phyloP scores from a whole-genome alignment of 257 asterid genomes.

The Avicennia marina region DNA sequence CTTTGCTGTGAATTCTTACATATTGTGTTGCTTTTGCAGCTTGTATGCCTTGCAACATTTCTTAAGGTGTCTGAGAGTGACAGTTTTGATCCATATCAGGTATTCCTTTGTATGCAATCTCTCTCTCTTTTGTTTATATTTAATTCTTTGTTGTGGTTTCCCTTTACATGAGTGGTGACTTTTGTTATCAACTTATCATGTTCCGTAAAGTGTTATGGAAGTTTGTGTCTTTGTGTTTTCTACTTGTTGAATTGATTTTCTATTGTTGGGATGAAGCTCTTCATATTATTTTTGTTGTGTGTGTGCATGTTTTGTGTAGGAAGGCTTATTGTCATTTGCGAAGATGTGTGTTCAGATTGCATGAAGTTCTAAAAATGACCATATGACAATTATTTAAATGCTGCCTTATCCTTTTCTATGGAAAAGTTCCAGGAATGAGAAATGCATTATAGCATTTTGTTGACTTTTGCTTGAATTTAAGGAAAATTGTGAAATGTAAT shows the following conservation, averaged over 20 bases:
- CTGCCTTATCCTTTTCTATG: neutral
- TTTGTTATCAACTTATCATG: neutral
- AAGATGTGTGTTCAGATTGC: neutral
- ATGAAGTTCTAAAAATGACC: neutral
- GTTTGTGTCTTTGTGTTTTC: neutral
- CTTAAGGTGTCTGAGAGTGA: slow-evolving; percentile 91
- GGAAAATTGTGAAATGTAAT: neutral
- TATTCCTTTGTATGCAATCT: slow-evolving; percentile 10
- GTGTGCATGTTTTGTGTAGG: neutral
- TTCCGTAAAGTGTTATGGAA: slow-evolving; percentile 10
- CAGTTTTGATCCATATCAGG: slow-evolving; percentile 95
- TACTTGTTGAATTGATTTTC: neutral
- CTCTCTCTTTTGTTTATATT: neutral
- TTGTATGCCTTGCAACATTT: slow-evolving; percentile 96
- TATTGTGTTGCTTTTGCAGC: slow-evolving; percentile 39
- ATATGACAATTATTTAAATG: neutral
- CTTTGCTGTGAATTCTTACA: neutral
- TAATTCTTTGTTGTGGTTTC: neutral
- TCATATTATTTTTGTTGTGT: no score
- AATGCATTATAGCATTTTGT: neutral
- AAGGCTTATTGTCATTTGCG: neutral
- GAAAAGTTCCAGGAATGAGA: neutral
- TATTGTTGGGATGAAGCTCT: neutral
- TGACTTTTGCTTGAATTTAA: neutral
- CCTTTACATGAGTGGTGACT: neutral